A percentile compares a stretch with the other conserved stretches of the same genome.
Conservation (phyloP, 176 grass and related monocot species). For the Stipa capillata region DNA sequence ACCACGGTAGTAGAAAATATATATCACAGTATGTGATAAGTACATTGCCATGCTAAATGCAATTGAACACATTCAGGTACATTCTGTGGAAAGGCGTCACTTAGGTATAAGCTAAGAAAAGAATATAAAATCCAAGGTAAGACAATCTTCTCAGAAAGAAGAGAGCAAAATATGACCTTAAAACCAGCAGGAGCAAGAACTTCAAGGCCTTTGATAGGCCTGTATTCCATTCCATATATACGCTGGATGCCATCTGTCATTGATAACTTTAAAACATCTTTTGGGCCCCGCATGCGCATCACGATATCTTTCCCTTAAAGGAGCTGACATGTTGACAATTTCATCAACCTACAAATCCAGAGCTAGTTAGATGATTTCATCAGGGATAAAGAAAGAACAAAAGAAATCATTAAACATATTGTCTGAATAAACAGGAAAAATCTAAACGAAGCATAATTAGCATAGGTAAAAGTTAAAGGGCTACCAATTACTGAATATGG, state of each 20-base stretch:
- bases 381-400: not conserved
- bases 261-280: constrained; percentile 82
- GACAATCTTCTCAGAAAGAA: not conserved
- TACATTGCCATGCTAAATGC: not conserved
- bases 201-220: constrained; percentile 69
- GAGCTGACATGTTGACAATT: constrained; percentile 64
- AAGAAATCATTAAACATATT: not conserved
- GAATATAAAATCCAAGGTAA: not conserved
- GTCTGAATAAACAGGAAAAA: not conserved
- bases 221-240: constrained; percentile 86
- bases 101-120: not conserved
- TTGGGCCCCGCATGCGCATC: constrained; percentile 46
- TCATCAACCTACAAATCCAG: constrained; percentile 77
- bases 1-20: not conserved
- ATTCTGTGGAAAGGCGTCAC: not conserved
- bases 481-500: not conserved
- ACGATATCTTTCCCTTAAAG: constrained; percentile 83
- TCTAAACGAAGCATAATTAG: not conserved
- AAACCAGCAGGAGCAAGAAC: constrained; percentile 87
- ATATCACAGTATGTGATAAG: not conserved
- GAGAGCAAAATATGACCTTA: constrained; percentile 49
- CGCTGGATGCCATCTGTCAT: constrained; percentile 81
- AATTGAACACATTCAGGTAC: not conserved
- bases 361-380: constrained; percentile 6
- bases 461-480: not conserved